Base-by-base conservation (phyloP, 2,329 filamentous ascomycete species). In the Stagonosporopsis rhizophila region DNA sequence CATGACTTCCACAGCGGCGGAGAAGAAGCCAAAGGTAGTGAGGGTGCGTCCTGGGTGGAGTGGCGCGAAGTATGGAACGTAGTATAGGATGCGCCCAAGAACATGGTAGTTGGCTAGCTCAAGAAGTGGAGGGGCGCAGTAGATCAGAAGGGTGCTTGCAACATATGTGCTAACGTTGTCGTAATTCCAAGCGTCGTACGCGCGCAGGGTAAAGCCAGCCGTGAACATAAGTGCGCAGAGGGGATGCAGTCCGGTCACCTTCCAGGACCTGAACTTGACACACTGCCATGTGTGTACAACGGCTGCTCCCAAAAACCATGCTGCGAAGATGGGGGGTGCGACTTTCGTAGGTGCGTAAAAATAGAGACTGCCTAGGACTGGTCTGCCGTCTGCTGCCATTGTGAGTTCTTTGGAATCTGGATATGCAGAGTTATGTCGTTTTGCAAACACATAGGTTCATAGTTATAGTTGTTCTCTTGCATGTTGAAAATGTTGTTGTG, bases 21-120 rank as follows among this genome's bases (percentile, higher is more conserved):
- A 82, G n/a, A 83, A 68, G 4, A 78, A 67, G 20, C 87, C 75
- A 61, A 87, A 83, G 2, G 79, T 80, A 61, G 84, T 86, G 62
- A 87, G 82, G 4, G 85, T 77, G 6, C 82, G 79, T 2, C 82
- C 82, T 0, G 83, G 83, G 57, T 85, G 81, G 7, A 85, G 78
- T 0, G 84, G 84, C 0, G 85, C 79, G 60, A 81, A 78, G 67
- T 85, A 83, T 0, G 85, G 85, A 1, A 85, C 76, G 70, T 87
- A 88, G 68, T 82, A 82, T 25, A 87, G 76, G 12, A 85, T 76
- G 7, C 84, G 80, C 2, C 82, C 82, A 22, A 87, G 80, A 51
- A 86, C 79, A 61, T 85, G 81, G 67, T 87, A 87, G 66, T 87
- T 85, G 51, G 82, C 78, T 4, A 84, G 20, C 23, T 65, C 62